Base-by-base conservation (phyloP, 371 early-diverging fungal genomes). In the Rhizopus microsporus region DNA sequence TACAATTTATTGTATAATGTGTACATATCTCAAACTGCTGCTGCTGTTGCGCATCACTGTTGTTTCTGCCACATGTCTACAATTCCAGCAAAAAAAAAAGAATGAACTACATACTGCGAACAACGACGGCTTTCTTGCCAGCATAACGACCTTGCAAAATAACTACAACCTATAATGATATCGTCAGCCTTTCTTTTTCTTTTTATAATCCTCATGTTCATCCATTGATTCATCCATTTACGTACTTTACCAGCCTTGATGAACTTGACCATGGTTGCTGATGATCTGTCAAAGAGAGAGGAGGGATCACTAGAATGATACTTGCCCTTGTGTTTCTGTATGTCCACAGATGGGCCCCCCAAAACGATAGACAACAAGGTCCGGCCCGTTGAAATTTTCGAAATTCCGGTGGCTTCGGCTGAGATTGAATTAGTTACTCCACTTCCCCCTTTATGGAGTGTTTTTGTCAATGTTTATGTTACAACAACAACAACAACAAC, bases 41-140 rank as follows among this genome's bases (percentile, higher is more conserved):
- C 23, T 23, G 5, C n/a, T 38, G 39, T 31, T 10, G 39, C 2
- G 10, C 37, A 12, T 37, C n/a, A 23, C 16, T 45, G 5, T 33
- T 55, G 32, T 34, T 34, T 47, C 12, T n/a, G 6, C 6, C 15
- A 42, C 15, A 42, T 48, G 38, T 48, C 23, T 12, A 31, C 17
- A 23, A 15, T 42, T 42, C 42, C 42, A 42, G 42, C 15, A 34
- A 43, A 7, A 57, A 23, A 40, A 39, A 32, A 52, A 40, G 42
- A 45, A 57, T 54, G 33, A 51, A 45, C 63, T 67, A 58, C 71
- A 59, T 82, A 89, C 88, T 92, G 85, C 96, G 95, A 80, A 97
- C 92, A 69, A 98, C 94, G 71, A 98, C 97, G 68, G 97, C 97
- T 88, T 98, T 97, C 86, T 94, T 95, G 68, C 98, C 98, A 81